Conservation (phyloP, 139 green algal species). For the Chlorella ohadii region DNA sequence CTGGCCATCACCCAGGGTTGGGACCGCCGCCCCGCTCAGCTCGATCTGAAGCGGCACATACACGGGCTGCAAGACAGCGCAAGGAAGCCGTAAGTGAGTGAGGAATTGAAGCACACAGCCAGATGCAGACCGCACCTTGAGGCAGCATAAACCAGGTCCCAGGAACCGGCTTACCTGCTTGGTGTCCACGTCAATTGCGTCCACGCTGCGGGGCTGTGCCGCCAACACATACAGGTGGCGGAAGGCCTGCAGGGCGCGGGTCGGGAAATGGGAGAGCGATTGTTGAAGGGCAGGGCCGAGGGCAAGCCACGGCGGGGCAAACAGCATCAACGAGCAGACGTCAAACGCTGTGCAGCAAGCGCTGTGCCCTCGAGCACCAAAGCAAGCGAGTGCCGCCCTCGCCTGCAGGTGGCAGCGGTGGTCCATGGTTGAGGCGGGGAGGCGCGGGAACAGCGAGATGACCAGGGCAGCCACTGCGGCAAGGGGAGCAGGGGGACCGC, state of each 20-base stretch:
- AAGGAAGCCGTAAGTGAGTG: background rate
- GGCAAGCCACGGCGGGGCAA: background rate
- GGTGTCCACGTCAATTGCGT: constrained; percentile 86
- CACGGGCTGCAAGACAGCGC: constrained; percentile 48
- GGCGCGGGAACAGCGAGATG: constrained; percentile 87
- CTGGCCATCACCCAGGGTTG: background rate
- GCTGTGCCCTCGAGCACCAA: too few relatives aligned
- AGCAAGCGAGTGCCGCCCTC: too few relatives aligned
- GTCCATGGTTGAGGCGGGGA: constrained; percentile 81
- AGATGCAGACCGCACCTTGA: too few relatives aligned
- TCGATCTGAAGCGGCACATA: constrained; percentile 78
- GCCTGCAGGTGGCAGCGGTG: constrained; percentile 92
- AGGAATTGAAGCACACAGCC: too few relatives aligned
- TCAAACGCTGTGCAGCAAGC: too few relatives aligned
- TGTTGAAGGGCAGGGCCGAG: background rate
- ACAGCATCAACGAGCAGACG: too few relatives aligned
- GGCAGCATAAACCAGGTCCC: too few relatives aligned
- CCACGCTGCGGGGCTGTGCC: constrained; percentile 74
- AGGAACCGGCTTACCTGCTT: constrained; percentile 21
- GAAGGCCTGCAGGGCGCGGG: constrained; percentile 76
- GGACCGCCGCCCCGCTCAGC: background rate
- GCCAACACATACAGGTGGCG: constrained; percentile 96
- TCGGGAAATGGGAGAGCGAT: background rate
- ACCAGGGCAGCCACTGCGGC: constrained; percentile 85
- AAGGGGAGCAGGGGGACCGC: background rate